Evolutionary conservation across 441 rosid species (phyloP).

Genomic region (Gossypium davidsonii): DNA sequence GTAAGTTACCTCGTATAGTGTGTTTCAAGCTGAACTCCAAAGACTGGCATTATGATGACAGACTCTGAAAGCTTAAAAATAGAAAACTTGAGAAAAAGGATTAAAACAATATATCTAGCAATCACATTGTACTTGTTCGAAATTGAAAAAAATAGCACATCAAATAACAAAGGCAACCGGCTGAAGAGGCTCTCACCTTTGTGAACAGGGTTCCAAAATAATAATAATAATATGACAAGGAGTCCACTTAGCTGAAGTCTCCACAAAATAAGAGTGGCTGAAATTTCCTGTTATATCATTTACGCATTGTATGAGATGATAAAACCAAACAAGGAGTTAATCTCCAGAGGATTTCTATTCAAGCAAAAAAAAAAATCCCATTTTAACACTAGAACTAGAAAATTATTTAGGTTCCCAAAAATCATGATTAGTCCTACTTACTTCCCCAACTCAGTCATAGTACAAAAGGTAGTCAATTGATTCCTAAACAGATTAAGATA

Average conservation of each 20-base stretch:
- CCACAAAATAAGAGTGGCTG: not conserved
- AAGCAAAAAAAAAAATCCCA: too few relatives aligned
- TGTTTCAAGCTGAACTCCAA: slow-evolving; percentile 89
- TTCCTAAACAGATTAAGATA: not conserved
- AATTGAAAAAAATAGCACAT: not conserved
- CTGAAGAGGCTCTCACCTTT: slow-evolving; percentile 47
- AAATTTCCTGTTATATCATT: not conserved
- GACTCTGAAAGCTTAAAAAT: slow-evolving; percentile 53
- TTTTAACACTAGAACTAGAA: too few relatives aligned
- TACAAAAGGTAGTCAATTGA: not conserved
- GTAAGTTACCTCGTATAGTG: slow-evolving; percentile 54
- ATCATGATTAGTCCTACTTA: not conserved
- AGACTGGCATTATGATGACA: slow-evolving; percentile 65
- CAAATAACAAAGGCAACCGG: not conserved
- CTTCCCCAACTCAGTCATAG: not conserved
- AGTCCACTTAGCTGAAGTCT: not conserved
- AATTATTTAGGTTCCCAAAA: too few relatives aligned
- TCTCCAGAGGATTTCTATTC: not conserved
- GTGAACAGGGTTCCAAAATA: slow-evolving; percentile 44
- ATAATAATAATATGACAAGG: slow-evolving; percentile 33
- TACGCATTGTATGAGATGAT: not conserved
- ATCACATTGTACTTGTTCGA: not conserved
- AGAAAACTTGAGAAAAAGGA: slow-evolving; percentile 14
- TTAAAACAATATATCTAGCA: not conserved
- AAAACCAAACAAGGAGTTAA: not conserved